phyloP scores from a whole-genome alignment of 257 asterid species.

The Ehretia macrophylla region DNA sequence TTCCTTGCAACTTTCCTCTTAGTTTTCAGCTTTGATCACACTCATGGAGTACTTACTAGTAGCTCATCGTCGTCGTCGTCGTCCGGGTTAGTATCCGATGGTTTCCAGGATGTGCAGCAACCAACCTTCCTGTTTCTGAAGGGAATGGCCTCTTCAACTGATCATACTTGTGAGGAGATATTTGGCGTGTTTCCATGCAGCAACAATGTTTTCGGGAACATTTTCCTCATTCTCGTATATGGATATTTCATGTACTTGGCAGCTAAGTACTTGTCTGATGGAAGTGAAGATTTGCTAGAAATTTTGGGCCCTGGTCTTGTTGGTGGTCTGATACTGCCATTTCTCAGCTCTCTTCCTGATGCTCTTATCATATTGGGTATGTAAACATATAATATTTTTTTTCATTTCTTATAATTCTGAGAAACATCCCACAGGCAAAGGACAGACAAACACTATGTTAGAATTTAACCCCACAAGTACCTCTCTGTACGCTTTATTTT shows the following conservation, averaged over 20 bases:
- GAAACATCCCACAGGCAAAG: too few species aligned
- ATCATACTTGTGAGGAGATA: constrained; percentile 35
- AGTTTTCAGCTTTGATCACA: not conserved
- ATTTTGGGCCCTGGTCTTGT: constrained; percentile 53
- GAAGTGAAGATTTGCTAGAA: constrained; percentile 45
- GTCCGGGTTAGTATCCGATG: constrained; percentile 21
- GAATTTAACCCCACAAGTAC: too few species aligned
- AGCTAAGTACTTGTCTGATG: constrained; percentile 39
- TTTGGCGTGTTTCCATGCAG: constrained; percentile 67
- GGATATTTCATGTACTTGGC: constrained; percentile 42
- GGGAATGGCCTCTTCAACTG: constrained; percentile 9
- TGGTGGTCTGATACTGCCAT: constrained; percentile 61
- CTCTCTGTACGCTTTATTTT: too few species aligned
- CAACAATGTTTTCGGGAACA: constrained; percentile 41
- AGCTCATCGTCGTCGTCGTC: not conserved
- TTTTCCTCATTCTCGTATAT: constrained; percentile 47
- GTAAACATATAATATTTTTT: too few species aligned
- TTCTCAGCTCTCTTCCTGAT: constrained; percentile 57
- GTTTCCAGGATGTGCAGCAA: constrained; percentile 1
- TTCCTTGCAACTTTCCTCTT: not conserved
- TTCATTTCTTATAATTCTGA: too few species aligned
- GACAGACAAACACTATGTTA: too few species aligned
- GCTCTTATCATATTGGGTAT: constrained; percentile 53
- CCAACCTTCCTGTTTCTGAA: constrained; percentile 18
- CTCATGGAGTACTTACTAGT: not conserved